Conservation (phyloP, 2,329 filamentous ascomycete genomes). For the Stachybotrys echinatus region DNA sequence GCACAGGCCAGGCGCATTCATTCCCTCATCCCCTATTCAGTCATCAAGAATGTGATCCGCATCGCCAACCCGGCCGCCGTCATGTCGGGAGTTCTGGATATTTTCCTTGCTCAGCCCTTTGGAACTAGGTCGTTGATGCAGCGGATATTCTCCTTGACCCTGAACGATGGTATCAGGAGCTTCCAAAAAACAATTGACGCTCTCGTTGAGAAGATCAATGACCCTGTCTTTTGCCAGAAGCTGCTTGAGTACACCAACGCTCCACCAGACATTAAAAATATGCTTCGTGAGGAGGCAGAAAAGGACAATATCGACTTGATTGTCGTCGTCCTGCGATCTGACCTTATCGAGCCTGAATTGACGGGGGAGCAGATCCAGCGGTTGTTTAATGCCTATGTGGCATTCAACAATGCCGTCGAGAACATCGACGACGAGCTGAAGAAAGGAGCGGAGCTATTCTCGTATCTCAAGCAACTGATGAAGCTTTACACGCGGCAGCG, state of each 20-base stretch:
- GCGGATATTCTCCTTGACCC: slow-evolving; percentile 85
- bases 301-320: slow-evolving; percentile 77
- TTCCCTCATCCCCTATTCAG: slow-evolving; percentile 84
- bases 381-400: slow-evolving; percentile 91
- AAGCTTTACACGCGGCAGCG: slow-evolving; percentile 87
- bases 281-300: slow-evolving; percentile 68
- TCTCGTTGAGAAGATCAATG: slow-evolving; percentile 72
- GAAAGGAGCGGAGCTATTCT: slow-evolving; percentile 86
- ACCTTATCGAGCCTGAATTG: slow-evolving; percentile 67
- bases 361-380: slow-evolving; percentile 71
- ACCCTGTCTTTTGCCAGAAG: slow-evolving; percentile 73
- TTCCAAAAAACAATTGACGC: slow-evolving; percentile 85
- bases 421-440: slow-evolving; percentile 85
- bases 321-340: slow-evolving; percentile 77
- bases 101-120: slow-evolving; percentile 94
- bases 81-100: slow-evolving; percentile 90
- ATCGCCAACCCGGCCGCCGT: slow-evolving; percentile 95
- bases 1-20: slow-evolving; percentile 92
- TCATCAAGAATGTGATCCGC: slow-evolving; percentile 94
- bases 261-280: slow-evolving; percentile 67
- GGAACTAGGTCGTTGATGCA: slow-evolving; percentile 87
- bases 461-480: slow-evolving; percentile 87
- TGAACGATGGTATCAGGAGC: slow-evolving; percentile 82
- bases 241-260: slow-evolving; percentile 73
- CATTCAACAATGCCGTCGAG: slow-evolving; percentile 92